Percentiles rank a stretch among this genome's conserved stretches.
Conservation (phyloP, 78 protist genomes). For the Dictyostelium intermedium region DNA sequence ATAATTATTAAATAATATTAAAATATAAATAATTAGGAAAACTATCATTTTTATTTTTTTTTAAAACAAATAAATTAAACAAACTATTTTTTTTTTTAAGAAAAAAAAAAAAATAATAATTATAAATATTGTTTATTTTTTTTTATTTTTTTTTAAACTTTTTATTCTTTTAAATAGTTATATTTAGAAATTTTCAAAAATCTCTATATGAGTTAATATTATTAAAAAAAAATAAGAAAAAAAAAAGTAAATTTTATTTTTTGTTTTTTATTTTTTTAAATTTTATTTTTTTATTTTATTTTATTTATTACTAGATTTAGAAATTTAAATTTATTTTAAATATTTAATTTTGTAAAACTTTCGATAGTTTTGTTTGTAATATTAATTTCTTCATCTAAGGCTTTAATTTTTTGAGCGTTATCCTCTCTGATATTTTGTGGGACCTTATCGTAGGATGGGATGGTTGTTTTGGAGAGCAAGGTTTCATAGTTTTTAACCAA, state of each 20-base stretch:
- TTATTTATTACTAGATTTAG: not conserved
- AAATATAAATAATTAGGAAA: no score
- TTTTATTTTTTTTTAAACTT: no score
- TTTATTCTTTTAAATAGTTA: no score
- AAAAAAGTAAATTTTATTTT: no score
- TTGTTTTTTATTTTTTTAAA: not conserved
- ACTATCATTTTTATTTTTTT: no score
- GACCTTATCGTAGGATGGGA: conserved; percentile 49
- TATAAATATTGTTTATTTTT: no score
- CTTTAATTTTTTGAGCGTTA: conserved; percentile 19
- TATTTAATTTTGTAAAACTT: conserved; percentile 9
- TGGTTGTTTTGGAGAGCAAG: conserved; percentile 23
- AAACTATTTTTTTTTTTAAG: no score
- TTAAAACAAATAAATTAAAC: not conserved
- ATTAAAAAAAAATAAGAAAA: no score
- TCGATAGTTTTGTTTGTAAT: conserved; percentile 26
- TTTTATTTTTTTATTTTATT: not conserved
- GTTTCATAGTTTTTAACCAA: not conserved
- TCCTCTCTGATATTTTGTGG: conserved; percentile 44
- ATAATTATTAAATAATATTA: no score
- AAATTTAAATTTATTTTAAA: not conserved
- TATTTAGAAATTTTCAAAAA: no score
- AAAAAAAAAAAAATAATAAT: no score
- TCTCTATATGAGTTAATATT: no score
- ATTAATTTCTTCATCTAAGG: conserved; percentile 45